These are phyloP conservation scores for Schizosaccharomyces lindneri DNA, from an alignment of 805 yeast species.

Conservation along the genomic window DNA sequence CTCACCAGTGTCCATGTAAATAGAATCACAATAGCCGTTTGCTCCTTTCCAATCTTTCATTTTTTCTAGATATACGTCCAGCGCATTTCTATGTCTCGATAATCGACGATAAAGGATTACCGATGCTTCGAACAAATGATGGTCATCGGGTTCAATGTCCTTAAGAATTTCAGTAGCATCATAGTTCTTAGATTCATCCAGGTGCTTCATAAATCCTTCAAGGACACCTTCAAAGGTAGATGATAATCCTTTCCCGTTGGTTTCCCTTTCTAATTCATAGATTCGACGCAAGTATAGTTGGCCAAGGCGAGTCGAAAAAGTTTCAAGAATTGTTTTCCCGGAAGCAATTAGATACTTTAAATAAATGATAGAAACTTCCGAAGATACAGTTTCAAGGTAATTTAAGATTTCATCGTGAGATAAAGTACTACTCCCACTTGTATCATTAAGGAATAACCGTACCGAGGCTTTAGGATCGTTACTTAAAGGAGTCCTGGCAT, in stretches of 20 bases:
- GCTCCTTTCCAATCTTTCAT: not conserved
- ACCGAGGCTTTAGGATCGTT: constrained; percentile 17
- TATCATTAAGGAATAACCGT: constrained; percentile 39
- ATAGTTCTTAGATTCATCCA: not conserved
- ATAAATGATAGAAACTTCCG: not conserved
- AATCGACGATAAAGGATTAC: not conserved
- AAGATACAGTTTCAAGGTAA: not conserved
- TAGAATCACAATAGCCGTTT: not conserved
- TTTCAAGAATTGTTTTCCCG: not conserved
- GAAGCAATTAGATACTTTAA: not conserved
- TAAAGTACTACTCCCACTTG: constrained; percentile 33
- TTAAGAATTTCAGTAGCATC: not conserved
- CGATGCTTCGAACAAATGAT: not conserved
- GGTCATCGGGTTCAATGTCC: not conserved
- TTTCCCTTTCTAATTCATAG: not conserved
- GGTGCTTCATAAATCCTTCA: not conserved
- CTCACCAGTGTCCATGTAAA: not conserved
- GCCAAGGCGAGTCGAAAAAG: not conserved
- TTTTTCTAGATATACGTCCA: not conserved
- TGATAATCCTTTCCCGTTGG: not conserved
- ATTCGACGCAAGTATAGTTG: not conserved
- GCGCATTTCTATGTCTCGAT: not conserved
- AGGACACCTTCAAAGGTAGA: not conserved
- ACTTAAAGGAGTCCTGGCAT: constrained; percentile 26
- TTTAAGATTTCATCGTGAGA: constrained; percentile 13